These are phyloP conservation scores for Talaromyces sp. DNA, from an alignment of 2,329 filamentous ascomycete species.

Conservation along the genomic window DNA sequence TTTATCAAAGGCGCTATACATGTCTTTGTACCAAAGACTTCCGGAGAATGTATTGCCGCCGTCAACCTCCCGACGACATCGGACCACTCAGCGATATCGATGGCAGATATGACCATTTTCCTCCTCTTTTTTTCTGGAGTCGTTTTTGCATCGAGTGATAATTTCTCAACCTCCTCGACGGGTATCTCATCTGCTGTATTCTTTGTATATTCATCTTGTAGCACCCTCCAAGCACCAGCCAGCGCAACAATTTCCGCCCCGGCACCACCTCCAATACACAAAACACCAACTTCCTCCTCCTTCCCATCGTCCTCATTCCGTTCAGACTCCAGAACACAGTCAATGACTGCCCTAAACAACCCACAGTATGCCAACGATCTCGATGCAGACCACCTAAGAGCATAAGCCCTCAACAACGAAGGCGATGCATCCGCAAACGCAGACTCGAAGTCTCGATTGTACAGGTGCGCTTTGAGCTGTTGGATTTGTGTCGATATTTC, in stretches of 20 bases:
- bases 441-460: slow-evolving; percentile 73
- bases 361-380: slow-evolving; percentile 76
- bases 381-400: slow-evolving; percentile 84
- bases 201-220: slow-evolving; percentile 20
- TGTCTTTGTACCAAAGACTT: slow-evolving; percentile 28
- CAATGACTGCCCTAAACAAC: slow-evolving; percentile 45
- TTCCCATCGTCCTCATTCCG: neutral
- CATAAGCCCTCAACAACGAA: slow-evolving; percentile 71
- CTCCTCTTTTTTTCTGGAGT: neutral
- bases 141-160: neutral
- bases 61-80: slow-evolving; percentile 59
- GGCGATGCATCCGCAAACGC: slow-evolving; percentile 61
- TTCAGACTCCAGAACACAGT: slow-evolving; percentile 17
- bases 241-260: slow-evolving; percentile 65
- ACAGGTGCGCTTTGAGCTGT: slow-evolving; percentile 79
- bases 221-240: slow-evolving; percentile 49
- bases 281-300: slow-evolving; percentile 33
- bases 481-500: slow-evolving; percentile 60
- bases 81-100: slow-evolving; percentile 81
- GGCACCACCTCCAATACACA: slow-evolving; percentile 62
- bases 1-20: slow-evolving; percentile 31
- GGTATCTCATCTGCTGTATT: neutral
- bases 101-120: slow-evolving; percentile 54
- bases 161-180: neutral
- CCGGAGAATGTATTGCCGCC: slow-evolving; percentile 46